phyloP scores from a whole-genome alignment of 257 asterid genomes.

The Solanum bulbocastanum region DNA sequence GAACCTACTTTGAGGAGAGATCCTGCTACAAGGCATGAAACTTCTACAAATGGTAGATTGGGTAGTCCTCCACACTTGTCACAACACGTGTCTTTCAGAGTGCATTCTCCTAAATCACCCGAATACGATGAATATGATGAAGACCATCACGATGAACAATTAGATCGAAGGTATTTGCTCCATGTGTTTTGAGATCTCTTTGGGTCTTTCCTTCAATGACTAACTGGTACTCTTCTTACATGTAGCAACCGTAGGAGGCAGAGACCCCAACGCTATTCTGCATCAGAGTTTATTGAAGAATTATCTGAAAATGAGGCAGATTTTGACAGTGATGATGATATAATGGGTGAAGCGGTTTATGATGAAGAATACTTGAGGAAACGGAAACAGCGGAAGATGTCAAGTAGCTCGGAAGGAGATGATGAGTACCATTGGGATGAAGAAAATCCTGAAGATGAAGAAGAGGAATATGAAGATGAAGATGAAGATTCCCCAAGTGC shows the following conservation, averaged over 20 bases:
- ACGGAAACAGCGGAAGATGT: constrained; percentile 48
- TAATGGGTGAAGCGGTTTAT: constrained; percentile 90
- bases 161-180: constrained; percentile 60
- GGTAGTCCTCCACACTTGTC: constrained; percentile 54
- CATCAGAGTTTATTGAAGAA: constrained; percentile 58
- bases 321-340: constrained; percentile 80
- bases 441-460: constrained; percentile 73
- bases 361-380: constrained; percentile 75
- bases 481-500: constrained; percentile 43
- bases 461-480: constrained; percentile 66
- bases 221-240: background rate
- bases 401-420: constrained; percentile 93
- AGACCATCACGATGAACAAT: constrained; percentile 31
- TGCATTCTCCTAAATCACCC: constrained; percentile 47
- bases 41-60: constrained; percentile 54
- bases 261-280: constrained; percentile 78
- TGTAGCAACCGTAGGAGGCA: constrained; percentile 70
- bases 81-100: constrained; percentile 25
- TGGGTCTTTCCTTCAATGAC: background rate
- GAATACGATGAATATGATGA: constrained; percentile 49
- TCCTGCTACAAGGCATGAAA: constrained; percentile 37
- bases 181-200: background rate
- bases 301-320: constrained; percentile 70
- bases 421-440: constrained; percentile 78
- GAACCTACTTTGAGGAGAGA: constrained; percentile 53